Conservation (phyloP, 2,329 filamentous ascomycete genomes). For the Trichoderma pleuroti region DNA sequence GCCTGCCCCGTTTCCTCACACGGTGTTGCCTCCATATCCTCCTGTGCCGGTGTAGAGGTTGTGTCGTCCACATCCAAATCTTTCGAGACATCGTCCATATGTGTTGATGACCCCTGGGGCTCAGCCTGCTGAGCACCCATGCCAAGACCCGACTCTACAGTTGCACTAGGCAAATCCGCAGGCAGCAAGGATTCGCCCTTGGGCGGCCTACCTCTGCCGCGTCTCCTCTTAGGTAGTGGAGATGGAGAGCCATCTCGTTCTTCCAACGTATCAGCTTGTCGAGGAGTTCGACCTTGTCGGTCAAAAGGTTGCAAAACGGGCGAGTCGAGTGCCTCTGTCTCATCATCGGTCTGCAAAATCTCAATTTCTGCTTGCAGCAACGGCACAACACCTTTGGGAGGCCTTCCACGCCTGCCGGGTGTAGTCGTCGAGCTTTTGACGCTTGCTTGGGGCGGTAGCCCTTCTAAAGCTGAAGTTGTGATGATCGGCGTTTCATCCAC, state of each 20-base stretch:
- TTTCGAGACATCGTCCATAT: background rate
- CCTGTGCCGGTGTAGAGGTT: background rate
- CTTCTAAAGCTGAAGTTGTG: background rate
- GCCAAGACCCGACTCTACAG: background rate
- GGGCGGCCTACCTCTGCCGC: conserved; percentile 11
- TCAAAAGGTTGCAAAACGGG: background rate
- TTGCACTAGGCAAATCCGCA: background rate
- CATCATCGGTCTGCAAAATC: background rate
- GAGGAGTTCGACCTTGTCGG: background rate
- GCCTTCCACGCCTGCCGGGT: background rate
- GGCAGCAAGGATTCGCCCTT: background rate
- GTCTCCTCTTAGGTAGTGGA: background rate
- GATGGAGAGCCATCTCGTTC: background rate
- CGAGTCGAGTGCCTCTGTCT: background rate
- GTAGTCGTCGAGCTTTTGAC: background rate
- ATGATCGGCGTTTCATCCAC: background rate
- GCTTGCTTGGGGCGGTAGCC: background rate
- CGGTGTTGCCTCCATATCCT: background rate
- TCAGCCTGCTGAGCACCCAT: background rate
- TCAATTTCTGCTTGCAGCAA: background rate
- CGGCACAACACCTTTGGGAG: background rate
- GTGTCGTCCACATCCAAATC: background rate
- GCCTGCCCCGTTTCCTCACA: conserved; percentile 1
- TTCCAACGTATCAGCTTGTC: background rate
- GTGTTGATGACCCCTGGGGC: background rate